Conservation (phyloP, 2,329 filamentous ascomycete species). For the Stagonosporopsis rhizophila region DNA sequence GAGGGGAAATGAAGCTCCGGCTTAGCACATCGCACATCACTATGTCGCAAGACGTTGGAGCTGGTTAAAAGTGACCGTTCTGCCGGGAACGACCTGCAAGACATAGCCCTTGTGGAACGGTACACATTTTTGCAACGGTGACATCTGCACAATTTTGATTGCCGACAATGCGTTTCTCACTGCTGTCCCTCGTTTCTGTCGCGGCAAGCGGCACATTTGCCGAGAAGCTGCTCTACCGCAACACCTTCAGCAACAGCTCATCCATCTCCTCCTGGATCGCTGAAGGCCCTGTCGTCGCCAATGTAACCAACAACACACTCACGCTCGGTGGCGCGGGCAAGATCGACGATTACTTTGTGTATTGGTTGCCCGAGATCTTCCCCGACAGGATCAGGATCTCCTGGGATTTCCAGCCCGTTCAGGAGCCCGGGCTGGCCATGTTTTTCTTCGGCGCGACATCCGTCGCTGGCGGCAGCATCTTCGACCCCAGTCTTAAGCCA, state of each 20-base stretch:
- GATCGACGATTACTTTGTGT: slow-evolving; percentile 41
- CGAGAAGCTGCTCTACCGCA: slow-evolving; percentile 46
- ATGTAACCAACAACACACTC: slow-evolving; percentile 36
- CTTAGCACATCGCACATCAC: slow-evolving; percentile 4
- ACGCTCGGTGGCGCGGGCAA: slow-evolving; percentile 36
- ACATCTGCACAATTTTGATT: neutral
- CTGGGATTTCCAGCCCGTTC: slow-evolving; percentile 43
- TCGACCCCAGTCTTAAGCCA: slow-evolving; percentile 33
- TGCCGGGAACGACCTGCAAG: neutral
- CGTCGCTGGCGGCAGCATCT: slow-evolving; percentile 37
- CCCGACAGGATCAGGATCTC: slow-evolving; percentile 42
- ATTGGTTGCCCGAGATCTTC: slow-evolving; percentile 44
- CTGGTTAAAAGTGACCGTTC: neutral
- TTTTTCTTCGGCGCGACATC: slow-evolving; percentile 46
- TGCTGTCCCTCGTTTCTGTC: slow-evolving; percentile 3
- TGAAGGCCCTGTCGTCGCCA: slow-evolving; percentile 38
- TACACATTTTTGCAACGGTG: neutral
- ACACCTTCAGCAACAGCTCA: slow-evolving; percentile 35
- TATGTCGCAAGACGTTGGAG: slow-evolving; percentile 9
- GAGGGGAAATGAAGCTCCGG: slow-evolving; percentile 1
- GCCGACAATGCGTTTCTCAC: slow-evolving; percentile 14
- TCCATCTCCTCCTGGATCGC: slow-evolving; percentile 43
- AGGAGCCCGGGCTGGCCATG: slow-evolving; percentile 45
- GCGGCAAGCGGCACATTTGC: slow-evolving; percentile 27
- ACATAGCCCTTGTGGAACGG: neutral